Conservation (phyloP, 202 grass and related monocot species). For the Elaeis oleifera region DNA sequence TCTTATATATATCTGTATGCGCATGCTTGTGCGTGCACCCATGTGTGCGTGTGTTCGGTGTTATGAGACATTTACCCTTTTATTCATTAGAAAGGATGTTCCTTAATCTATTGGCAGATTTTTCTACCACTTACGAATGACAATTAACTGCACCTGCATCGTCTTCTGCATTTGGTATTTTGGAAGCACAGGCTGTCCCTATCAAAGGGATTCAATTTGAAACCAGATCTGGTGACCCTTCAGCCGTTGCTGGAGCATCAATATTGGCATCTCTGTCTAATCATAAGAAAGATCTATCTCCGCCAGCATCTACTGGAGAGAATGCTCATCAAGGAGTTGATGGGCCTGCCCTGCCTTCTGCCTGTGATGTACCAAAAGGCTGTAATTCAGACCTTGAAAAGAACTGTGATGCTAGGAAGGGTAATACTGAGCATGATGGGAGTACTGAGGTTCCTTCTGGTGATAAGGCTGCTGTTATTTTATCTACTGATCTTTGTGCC, state of each 20-base stretch:
- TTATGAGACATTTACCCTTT: too few species aligned
- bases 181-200: constrained; percentile 38
- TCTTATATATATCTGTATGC: constrained; percentile 1
- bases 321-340: constrained; percentile 28
- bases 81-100: constrained; percentile 1
- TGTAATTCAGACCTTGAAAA: constrained; percentile 39
- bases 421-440: constrained; percentile 47
- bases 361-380: constrained; percentile 53
- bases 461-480: constrained; percentile 35
- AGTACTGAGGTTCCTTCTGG: constrained; percentile 50
- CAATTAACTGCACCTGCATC: constrained; percentile 34
- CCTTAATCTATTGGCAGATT: constrained; percentile 53
- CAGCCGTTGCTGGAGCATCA: constrained; percentile 60
- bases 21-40: too few species aligned
- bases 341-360: constrained; percentile 32
- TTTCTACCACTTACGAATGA: constrained; percentile 85
- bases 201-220: constrained; percentile 51
- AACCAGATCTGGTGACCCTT: constrained; percentile 49
- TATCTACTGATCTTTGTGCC: constrained; percentile 47
- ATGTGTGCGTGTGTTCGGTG: background rate
- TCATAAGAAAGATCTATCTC: constrained; percentile 43
- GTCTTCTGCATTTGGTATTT: constrained; percentile 39
- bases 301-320: constrained; percentile 32
- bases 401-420: constrained; percentile 48
- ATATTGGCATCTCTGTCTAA: constrained; percentile 71